Base-by-base conservation (phyloP, 1,284 basidiomycete genomes). In the Coniferiporia sulphurascens region DNA sequence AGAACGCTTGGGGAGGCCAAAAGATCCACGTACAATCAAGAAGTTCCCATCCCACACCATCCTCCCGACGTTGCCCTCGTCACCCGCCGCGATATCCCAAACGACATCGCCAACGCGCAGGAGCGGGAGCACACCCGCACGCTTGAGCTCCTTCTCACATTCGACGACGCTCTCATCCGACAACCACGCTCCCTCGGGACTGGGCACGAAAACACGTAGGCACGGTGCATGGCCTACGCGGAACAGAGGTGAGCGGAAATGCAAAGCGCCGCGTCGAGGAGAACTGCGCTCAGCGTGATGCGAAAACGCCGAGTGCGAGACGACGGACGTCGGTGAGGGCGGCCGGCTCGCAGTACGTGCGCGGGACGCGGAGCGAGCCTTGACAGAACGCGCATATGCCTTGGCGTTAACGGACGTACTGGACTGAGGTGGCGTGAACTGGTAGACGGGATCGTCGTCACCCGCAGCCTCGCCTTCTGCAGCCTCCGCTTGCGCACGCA, bases 11-110 rank as follows among this genome's bases (percentile, higher is more conserved):
- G 63, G 49, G 56, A 51, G 27, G 5, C 27, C 32, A 52, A 49
- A 55, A 58, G 58, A 12, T 38, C 17, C 12, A 75, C 79, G 72
- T 67, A 92, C 89, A 65, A 92, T 82, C 8, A 93, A 77, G 72
- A 91, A 92, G 63, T 81, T 83, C 27, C 89, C 90, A 68, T 92
- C 90, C 88, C 89, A 93, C 8, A 91, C 76, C 71, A 93, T 69
- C 63, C 87, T 73, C 13, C 90, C 90, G 1, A 84, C 76, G 69
- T 93, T 93, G 1, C 85, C 87, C 68, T 92, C 89, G 66, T 92
- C 89, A 2, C 87, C 87, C 0, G 89, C 85, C 1, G 89, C 90
- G 12, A 84, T 76, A 67, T 92, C 90, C 89, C 89, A 92, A 10
- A 92, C 81, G 1, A 92, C 82, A 69, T 93, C 90, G 0, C 90